Evolutionary conservation across 495 filamentous ascomycete species (phyloP), one percentile per base, ranked within the genome.

Genomic region (Penicillium egyptiacum): DNA sequence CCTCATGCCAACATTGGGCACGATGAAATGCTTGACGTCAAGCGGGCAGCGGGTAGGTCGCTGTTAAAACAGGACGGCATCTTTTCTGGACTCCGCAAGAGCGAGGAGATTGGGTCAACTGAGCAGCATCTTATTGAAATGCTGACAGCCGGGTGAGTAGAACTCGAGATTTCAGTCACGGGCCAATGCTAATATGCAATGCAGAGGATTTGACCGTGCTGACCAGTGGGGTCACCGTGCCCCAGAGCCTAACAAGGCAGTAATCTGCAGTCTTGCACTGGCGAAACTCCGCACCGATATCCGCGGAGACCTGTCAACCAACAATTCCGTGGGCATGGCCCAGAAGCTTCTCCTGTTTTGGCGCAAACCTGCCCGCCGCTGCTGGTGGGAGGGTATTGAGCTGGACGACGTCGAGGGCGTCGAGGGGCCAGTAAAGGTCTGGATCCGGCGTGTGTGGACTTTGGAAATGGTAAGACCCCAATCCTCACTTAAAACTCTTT

Each of bases 301-400:
- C 62, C 85, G 87, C 48, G 87, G 90, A 51, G 87, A 88, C 64
- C 75, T 91, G 20, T 83, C 89, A 37, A 84, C 81, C 65, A 92
- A 77, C 72, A 93, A 88, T 71, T 87, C 91, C 0, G 90, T 97
- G 16, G 92, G 92, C 22, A 99, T 99, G 94, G 94, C 94, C 11
- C 94, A 99, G 73, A 99, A 99, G 77, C 84, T 99, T 41, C 80
- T 99, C 16, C 81, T 99, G 1, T 99, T 99, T 77, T 99, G 94
- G 94, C 82, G 94, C 59, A 99, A 99, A 71, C 94, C 94, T 8
- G 94, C 94, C 23, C 81, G 94, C 45, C 81, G 94, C 68, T 99
- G 94, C 77, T 99, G 94, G 94, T 99, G 94, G 94, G 94, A 98
- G 70, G 95, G 94, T 9, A 87, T 97, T n/a, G 93, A 97, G 66